Evolutionary conservation across 768 basidiomycete species (phyloP).

Genomic region (Termitomyces sp.): DNA sequence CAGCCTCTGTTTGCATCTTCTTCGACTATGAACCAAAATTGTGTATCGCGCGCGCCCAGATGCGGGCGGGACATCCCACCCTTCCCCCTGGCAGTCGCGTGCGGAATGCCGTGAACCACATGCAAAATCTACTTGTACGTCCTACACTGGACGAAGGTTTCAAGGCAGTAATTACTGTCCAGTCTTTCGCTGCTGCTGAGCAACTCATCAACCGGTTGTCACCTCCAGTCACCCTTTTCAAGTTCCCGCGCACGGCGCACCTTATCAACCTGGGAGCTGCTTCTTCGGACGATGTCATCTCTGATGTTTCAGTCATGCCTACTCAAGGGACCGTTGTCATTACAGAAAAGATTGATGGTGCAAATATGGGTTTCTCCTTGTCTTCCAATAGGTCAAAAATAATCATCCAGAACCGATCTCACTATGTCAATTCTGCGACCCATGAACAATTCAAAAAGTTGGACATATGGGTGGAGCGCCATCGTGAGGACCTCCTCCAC

Average conservation of each 20-base stretch:
- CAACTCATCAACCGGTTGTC: constrained; percentile 47
- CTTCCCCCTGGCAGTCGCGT: constrained; percentile 55
- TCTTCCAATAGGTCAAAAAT: constrained; percentile 44
- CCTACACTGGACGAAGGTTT: constrained; percentile 56
- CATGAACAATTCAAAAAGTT: constrained; percentile 64
- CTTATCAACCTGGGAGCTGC: constrained; percentile 58
- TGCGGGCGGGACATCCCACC: constrained; percentile 56
- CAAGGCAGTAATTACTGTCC: constrained; percentile 44
- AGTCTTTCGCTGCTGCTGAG: constrained; percentile 49
- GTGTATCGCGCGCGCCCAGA: constrained; percentile 55
- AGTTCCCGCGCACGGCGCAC: constrained; percentile 64
- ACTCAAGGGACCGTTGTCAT: constrained; percentile 39
- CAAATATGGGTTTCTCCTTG: constrained; percentile 65
- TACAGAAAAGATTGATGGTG: constrained; percentile 67
- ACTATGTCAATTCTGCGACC: constrained; percentile 52
- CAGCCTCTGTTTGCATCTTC: constrained; percentile 46
- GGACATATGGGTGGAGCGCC: constrained; percentile 51
- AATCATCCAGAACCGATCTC: constrained; percentile 61
- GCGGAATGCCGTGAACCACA: constrained; percentile 53
- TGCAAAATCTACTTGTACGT: constrained; percentile 42
- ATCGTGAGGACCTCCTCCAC: constrained; percentile 39
- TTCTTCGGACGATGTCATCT: constrained; percentile 51
- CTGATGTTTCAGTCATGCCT: constrained; percentile 22
- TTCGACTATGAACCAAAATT: constrained; percentile 53
- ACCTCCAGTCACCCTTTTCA: constrained; percentile 41